These are phyloP conservation scores for Poronia punctata DNA, from an alignment of 495 filamentous ascomycete genomes.

Conservation along the genomic window DNA sequence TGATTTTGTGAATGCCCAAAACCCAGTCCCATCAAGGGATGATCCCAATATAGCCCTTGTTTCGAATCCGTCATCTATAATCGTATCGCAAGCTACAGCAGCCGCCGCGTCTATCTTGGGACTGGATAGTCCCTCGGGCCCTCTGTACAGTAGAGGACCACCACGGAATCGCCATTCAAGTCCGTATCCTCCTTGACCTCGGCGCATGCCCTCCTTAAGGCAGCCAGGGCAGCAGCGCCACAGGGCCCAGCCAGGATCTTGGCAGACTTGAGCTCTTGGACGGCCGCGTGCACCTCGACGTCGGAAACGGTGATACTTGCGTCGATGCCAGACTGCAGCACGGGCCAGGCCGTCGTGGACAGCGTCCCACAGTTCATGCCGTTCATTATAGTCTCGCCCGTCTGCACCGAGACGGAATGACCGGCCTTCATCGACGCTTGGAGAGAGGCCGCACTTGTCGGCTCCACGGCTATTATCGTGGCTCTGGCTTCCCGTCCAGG, in stretches of 20 bases:
- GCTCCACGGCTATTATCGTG: constrained; percentile 51
- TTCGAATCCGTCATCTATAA: too few species aligned
- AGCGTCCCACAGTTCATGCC: constrained; percentile 63
- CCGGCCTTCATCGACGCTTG: constrained; percentile 42
- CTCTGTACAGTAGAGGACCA: constrained; percentile 39
- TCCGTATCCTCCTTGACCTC: constrained; percentile 17
- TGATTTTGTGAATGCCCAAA: not conserved
- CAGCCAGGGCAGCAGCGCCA: constrained; percentile 53
- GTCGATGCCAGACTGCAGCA: constrained; percentile 48
- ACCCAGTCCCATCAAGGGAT: not conserved
- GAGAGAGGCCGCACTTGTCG: constrained; percentile 53
- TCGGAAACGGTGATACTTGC: constrained; percentile 50
- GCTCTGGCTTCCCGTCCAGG: constrained; percentile 11
- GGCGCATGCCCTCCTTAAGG: constrained; percentile 40
- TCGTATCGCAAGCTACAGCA: too few species aligned
- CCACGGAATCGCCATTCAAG: constrained; percentile 38
- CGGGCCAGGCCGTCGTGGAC: constrained; percentile 53
- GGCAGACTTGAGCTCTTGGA: constrained; percentile 39
- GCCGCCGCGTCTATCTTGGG: constrained; percentile 7
- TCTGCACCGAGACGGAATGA: constrained; percentile 37
- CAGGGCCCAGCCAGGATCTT: constrained; percentile 52
- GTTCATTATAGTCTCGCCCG: constrained; percentile 55
- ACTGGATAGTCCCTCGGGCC: constrained; percentile 18
- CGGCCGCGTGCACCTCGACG: constrained; percentile 44
- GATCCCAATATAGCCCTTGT: constrained; percentile 1